phyloP scores from a whole-genome alignment of 352 stramenopile species.

The Plasmopara viticola region DNA sequence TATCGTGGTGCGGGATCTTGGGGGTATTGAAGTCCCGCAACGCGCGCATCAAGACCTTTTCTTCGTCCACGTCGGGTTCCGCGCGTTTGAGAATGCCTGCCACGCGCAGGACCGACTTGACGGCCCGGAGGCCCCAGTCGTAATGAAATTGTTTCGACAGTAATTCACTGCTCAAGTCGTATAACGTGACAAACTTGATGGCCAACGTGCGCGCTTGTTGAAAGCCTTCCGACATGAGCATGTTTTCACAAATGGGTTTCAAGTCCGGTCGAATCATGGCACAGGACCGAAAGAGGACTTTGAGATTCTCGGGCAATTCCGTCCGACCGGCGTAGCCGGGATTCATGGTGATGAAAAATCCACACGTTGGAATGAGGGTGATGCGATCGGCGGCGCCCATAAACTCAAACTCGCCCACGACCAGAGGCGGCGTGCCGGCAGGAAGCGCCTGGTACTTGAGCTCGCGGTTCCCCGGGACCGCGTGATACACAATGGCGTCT shows the following conservation, averaged over 20 bases:
- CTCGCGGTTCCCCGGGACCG: constrained; percentile 92
- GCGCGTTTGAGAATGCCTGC: constrained; percentile 80
- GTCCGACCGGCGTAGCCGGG: constrained; percentile 87
- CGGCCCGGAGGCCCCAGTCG: constrained; percentile 85
- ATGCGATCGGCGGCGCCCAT: constrained; percentile 83
- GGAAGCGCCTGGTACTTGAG: constrained; percentile 91
- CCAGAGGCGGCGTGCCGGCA: constrained; percentile 89
- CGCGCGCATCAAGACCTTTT: constrained; percentile 84
- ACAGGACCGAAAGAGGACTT: constrained; percentile 89
- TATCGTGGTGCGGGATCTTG: constrained; percentile 85
- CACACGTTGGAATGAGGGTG: constrained; percentile 81
- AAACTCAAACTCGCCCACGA: constrained; percentile 84
- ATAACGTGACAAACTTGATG: constrained; percentile 91
- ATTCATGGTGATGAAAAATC: constrained; percentile 96
- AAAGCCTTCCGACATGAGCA: constrained; percentile 88
- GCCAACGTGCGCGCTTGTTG: constrained; percentile 81
- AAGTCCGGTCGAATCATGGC: constrained; percentile 94
- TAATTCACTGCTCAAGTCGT: constrained; percentile 77
- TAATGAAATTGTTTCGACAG: constrained; percentile 91
- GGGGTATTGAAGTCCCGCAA: constrained; percentile 84
- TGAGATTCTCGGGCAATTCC: constrained; percentile 86
- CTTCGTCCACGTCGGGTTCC: constrained; percentile 76
- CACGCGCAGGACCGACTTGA: constrained; percentile 84
- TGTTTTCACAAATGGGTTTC: constrained; percentile 86
- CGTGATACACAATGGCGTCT: constrained; percentile 80